Base-by-base conservation (phyloP, 805 yeast genomes). In the Wickerhamiella siamensis region DNA sequence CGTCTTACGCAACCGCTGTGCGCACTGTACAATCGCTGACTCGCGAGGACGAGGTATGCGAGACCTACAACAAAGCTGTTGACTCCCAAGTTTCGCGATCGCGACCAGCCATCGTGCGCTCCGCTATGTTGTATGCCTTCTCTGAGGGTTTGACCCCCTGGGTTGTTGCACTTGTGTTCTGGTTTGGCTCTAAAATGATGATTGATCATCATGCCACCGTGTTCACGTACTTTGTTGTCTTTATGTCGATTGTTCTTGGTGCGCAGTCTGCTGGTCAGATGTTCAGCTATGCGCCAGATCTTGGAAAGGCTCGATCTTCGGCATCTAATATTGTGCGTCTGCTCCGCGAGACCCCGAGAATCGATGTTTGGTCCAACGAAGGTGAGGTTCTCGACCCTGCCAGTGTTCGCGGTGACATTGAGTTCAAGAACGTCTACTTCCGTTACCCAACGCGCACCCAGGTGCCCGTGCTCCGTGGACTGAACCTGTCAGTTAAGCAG, bases 361-460 rank as follows among this genome's bases (percentile, higher is more conserved):
- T 58, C 38, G 69, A 65, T 40, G 47, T 56, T 10, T 52, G 55
- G 54, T 40, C 51, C 14, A 31, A 33, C 4, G 53, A 50, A 6
- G 67, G 67, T 2, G 43, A 45, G 6, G 43, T 44, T 3, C 52
- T 63, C 6, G 53, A 51, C 16, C 65, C 49, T 24, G 52, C 43
- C 8, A 40, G 40, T 0, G 63, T 66, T 33, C 40, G 52, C 14
- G 87, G 87, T 17, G 60, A 64, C 15, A 68, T 86, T 14, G 60
- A 54, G 24, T 73, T 86, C 50, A 42, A 61, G 8, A 61, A 76
- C 47, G 76, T 87, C 4, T 56, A 61, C 3, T 88, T 84, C 59
- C 51, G 70, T 3, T 88, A 86, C 58, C 75, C 80, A 2, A 63
- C 77, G 2, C 70, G 91, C 45, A 68, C 69, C 0, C 63, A 66